Evolutionary conservation across 176 grass and related monocot species (phyloP).

Genomic region (Puya raimondii): DNA sequence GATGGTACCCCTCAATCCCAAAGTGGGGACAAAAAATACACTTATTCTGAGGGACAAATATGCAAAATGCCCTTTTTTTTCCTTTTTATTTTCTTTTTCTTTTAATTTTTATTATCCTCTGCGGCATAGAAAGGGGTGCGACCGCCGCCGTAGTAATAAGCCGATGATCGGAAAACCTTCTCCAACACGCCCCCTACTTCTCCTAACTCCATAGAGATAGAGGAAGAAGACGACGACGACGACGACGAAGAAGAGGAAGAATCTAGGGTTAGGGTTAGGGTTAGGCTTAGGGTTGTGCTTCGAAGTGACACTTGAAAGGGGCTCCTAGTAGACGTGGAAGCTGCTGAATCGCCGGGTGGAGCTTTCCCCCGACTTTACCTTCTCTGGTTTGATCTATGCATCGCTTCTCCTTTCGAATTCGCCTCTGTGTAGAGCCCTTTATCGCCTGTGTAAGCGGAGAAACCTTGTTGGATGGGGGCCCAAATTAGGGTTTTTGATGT

Average conservation of each 20-base stretch:
- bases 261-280: background rate
- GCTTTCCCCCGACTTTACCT: background rate
- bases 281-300: background rate
- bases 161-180: conserved; percentile 14
- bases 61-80: too few relatives aligned
- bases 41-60: too few relatives aligned
- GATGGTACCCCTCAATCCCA: too few relatives aligned
- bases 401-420: too few relatives aligned
- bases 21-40: too few relatives aligned
- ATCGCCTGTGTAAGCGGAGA: too few relatives aligned
- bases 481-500: too few relatives aligned
- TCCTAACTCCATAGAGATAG: background rate
- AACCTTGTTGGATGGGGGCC: too few relatives aligned
- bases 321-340: background rate
- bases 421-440: too few relatives aligned
- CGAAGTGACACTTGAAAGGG: background rate
- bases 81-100: too few relatives aligned
- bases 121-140: background rate
- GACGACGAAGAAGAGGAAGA: background rate
- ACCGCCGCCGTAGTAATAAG: conserved; percentile 2
- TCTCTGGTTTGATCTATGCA: background rate
- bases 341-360: background rate
- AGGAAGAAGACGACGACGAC: background rate
- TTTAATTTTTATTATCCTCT: background rate
- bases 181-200: background rate